Evolutionary conservation across 176 grass and related monocot species (phyloP).

Genomic region (Hsuehochloa calcarea): DNA sequence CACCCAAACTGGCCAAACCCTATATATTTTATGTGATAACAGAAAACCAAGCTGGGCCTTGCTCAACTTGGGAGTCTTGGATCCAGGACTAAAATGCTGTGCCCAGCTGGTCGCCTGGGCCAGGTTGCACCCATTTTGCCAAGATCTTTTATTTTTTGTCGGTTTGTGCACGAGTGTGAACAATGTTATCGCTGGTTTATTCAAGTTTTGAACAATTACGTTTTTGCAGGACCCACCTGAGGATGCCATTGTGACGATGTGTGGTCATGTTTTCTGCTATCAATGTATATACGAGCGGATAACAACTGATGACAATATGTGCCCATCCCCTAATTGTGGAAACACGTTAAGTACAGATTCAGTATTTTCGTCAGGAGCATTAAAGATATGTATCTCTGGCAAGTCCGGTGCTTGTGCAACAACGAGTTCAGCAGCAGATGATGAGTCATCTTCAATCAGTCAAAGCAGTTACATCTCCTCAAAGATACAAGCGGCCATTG

Average conservation of each 20-base stretch:
- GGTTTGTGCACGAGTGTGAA: not conserved
- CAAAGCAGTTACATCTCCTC: conserved; percentile 82
- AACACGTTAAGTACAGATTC: conserved; percentile 61
- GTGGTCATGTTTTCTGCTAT: conserved; percentile 98
- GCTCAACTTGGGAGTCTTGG: not conserved
- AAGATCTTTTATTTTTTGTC: not conserved
- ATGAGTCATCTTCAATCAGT: conserved; percentile 54
- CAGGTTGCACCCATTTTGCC: not conserved
- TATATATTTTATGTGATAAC: not conserved
- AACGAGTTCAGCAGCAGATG: conserved; percentile 52
- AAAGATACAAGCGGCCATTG: conserved; percentile 72
- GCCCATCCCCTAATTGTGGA: conserved; percentile 60
- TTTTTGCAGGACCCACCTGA: conserved; percentile 81
- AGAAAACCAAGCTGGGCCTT: not conserved
- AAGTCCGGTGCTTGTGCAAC: conserved; percentile 48
- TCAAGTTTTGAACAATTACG: conserved; percentile 8
- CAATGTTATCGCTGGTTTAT: conserved; percentile 20
- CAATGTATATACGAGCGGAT: conserved; percentile 84
- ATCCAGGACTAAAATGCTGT: conserved; percentile 9
- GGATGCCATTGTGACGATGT: conserved; percentile 85
- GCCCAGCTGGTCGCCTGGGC: not conserved
- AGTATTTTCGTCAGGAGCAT: conserved; percentile 73
- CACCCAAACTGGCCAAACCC: not conserved
- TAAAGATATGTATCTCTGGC: conserved; percentile 65
- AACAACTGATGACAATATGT: conserved; percentile 79